A percentile compares a stretch with the other conserved stretches of the same genome.
These are phyloP conservation scores for Graphiopsis chlorocephala DNA, from an alignment of 2,329 filamentous ascomycete species.

Conservation along the genomic window DNA sequence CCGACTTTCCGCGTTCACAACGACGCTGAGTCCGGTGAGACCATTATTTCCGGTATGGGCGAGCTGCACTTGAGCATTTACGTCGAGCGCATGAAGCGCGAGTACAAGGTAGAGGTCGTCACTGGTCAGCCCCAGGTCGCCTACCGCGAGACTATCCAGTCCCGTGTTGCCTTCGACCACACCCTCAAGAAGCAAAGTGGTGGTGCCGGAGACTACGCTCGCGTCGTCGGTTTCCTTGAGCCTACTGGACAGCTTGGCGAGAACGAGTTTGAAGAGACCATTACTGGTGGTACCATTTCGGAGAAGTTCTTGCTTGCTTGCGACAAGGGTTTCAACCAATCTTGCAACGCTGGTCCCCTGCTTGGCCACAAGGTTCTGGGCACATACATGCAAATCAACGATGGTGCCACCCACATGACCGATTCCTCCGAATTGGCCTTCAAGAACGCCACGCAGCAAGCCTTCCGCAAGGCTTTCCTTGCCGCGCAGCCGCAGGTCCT, in stretches of 20 bases:
- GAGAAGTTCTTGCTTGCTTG: conserved; percentile 96
- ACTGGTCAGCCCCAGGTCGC: conserved; percentile 97
- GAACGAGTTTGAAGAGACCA: conserved; percentile 83
- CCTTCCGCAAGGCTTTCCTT: conserved; percentile 90
- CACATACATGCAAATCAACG: conserved; percentile 85
- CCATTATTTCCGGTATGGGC: conserved; percentile 97
- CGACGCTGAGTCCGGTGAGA: conserved; percentile 89
- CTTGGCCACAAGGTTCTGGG: conserved; percentile 92
- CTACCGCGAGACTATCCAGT: conserved; percentile 89
- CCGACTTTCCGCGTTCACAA: conserved; percentile 95
- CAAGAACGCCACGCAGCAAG: conserved; percentile 90
- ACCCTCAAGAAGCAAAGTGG: conserved; percentile 93
- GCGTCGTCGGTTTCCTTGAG: conserved; percentile 88
- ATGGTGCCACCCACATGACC: conserved; percentile 94
- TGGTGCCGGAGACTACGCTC: conserved; percentile 91
- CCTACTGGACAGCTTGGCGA: conserved; percentile 69
- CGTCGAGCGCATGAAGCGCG: conserved; percentile 90
- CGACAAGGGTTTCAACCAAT: conserved; percentile 85
- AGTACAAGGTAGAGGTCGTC: conserved; percentile 93
- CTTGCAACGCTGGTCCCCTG: conserved; percentile 82
- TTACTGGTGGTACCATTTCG: conserved; percentile 84
- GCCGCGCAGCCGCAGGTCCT: conserved; percentile 79
- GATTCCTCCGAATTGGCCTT: conserved; percentile 97
- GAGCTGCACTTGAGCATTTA: conserved; percentile 97
- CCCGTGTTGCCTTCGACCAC: conserved; percentile 82